A percentile compares a stretch with the other conserved stretches of the same genome.
These are phyloP conservation scores for Torulaspora delbrueckii DNA, from an alignment of 805 yeast species.

Conservation along the genomic window DNA sequence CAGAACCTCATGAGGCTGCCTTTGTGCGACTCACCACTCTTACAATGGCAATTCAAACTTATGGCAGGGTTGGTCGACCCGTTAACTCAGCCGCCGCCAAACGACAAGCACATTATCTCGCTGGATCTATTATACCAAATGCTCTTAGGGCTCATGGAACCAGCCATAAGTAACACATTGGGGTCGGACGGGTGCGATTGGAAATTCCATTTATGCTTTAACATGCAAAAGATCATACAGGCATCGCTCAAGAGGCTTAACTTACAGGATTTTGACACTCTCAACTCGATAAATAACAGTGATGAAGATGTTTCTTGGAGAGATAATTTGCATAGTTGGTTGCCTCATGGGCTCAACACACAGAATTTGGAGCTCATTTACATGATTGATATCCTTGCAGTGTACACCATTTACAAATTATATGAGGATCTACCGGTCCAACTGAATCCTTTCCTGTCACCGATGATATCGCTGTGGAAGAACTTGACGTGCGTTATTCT, in stretches of 20 bases:
- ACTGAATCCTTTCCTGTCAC: slow-evolving; percentile 58
- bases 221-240: slow-evolving; percentile 31
- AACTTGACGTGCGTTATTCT: slow-evolving; percentile 54
- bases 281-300: slow-evolving; percentile 21
- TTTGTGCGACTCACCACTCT: slow-evolving; percentile 19
- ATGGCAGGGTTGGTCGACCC: slow-evolving; percentile 52
- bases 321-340: slow-evolving; percentile 36
- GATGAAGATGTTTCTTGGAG: slow-evolving; percentile 25
- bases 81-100: slow-evolving; percentile 62
- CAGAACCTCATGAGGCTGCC: slow-evolving; percentile 17
- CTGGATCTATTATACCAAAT: slow-evolving; percentile 51
- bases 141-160: slow-evolving; percentile 41
- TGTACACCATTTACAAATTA: slow-evolving; percentile 43
- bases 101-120: slow-evolving; percentile 49
- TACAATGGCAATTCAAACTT: slow-evolving; percentile 23
- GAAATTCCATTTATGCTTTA: slow-evolving; percentile 25
- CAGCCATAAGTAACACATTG: slow-evolving; percentile 15
- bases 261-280: slow-evolving; percentile 24
- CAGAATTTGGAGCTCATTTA: slow-evolving; percentile 44
- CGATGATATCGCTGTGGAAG: slow-evolving; percentile 60
- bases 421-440: slow-evolving; percentile 35
- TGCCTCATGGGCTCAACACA: slow-evolving; percentile 35
- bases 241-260: slow-evolving; percentile 24
- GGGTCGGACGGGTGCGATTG: slow-evolving; percentile 18
- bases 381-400: slow-evolving; percentile 41